Base-by-base conservation (phyloP, 106 monocot species). In the Allium fistulosum region DNA sequence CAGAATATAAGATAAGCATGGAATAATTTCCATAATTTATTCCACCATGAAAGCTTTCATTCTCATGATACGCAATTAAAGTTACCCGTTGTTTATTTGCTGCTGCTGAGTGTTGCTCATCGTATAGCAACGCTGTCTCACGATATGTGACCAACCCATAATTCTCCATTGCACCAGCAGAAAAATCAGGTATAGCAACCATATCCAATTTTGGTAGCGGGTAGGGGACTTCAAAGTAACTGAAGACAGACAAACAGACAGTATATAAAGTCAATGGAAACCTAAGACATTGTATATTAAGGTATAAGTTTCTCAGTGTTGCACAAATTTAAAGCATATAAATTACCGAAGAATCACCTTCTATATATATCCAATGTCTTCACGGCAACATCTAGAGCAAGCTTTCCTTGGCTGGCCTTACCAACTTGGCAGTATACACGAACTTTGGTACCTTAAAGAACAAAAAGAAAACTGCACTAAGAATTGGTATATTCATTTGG, bases 181-280 rank as follows among this genome's bases (percentile, higher is more conserved):
- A 75, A 88, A 97, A 97, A 87, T 97, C 96, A 76, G 96, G 92
- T 70, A 97, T 92, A 37, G 88, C 96, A 58, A 97, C 75, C 96
- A 97, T 97, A 76, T 97, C 96, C 80, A 97, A 67, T 63, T 97
- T 97, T 26, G 96, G 96, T 53, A 97, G 88, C 46, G 88, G 67
- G 69, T 97, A 97, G 27, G 92, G 86, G 49, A 77, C 79, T 14
- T 62, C 77, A 77, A 97, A 92, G 68, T 97, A 97, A 51, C 94
- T 94, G 37, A 2, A 37, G 37, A 37, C 37, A 37, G 37, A 37
- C 37, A 2, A 5, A 37, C 37, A 2, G 37, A 37, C 37, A 2
- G 37, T 37, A 37, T 37, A 37, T 37, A 37, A 37, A 5, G 37
- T 5, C 37, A 37, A 37, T 37, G 37, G 37, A 37, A 37, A 37